These are phyloP conservation scores for Pleurotus djamor DNA, from an alignment of 768 basidiomycete genomes.

Conservation along the genomic window DNA sequence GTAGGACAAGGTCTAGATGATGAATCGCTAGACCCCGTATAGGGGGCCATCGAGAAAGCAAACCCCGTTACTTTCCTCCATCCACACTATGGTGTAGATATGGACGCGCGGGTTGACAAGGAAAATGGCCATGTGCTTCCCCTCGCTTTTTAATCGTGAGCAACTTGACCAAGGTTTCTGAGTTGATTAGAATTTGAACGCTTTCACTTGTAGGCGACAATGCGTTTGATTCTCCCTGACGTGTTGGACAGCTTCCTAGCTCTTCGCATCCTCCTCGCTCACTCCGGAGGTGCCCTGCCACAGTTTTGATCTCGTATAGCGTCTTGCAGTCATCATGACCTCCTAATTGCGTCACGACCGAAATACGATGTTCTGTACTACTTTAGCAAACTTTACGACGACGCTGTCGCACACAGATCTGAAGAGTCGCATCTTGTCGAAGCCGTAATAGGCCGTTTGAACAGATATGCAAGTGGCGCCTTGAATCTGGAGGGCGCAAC, in stretches of 20 bases:
- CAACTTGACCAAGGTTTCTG: slow-evolving; percentile 6
- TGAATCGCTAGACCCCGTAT: slow-evolving; percentile 72
- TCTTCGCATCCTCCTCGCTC: slow-evolving; percentile 78
- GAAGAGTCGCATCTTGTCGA: slow-evolving; percentile 83
- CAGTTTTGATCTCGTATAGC: slow-evolving; percentile 82
- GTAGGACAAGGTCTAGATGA: slow-evolving; percentile 83
- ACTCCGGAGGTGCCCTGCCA: slow-evolving; percentile 84
- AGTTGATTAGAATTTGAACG: neutral
- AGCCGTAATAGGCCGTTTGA: slow-evolving; percentile 63
- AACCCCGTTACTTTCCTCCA: slow-evolving; percentile 81
- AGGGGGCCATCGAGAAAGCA: slow-evolving; percentile 70
- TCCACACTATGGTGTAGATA: slow-evolving; percentile 82
- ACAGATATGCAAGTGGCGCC: slow-evolving; percentile 36
- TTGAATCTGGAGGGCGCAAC: too few species aligned
- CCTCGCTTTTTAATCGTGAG: slow-evolving; percentile 76
- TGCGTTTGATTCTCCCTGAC: slow-evolving; percentile 79
- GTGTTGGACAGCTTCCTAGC: slow-evolving; percentile 76
- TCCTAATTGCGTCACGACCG: too few species aligned
- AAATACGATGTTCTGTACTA: too few species aligned
- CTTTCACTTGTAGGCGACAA: slow-evolving; percentile 48
- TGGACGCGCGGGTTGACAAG: slow-evolving; percentile 70
- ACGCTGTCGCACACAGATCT: slow-evolving; percentile 45
- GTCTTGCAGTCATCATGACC: slow-evolving; percentile 53
- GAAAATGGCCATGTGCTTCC: slow-evolving; percentile 88
- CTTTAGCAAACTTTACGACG: too few species aligned